phyloP scores from a whole-genome alignment of 345 rosid species.

The Litchi chinensis region DNA sequence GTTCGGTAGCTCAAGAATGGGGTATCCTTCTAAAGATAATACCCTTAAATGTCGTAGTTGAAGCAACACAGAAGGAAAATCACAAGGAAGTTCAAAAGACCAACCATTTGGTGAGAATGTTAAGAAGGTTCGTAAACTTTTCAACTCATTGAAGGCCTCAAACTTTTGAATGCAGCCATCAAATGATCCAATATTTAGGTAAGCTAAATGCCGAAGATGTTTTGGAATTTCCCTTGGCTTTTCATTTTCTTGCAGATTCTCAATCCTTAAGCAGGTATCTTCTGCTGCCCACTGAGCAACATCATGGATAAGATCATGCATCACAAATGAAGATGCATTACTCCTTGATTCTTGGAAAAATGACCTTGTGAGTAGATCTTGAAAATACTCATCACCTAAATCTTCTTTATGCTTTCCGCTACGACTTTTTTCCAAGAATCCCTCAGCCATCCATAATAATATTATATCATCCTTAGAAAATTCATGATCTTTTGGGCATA shows the following conservation, averaged over 20 bases:
- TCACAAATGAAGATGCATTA: background rate
- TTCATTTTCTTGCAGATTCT: background rate
- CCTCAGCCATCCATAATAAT: slow-evolving; percentile 21
- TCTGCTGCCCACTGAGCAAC: slow-evolving; percentile 18
- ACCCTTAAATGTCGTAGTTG: background rate
- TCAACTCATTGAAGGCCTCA: background rate
- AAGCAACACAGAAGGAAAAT: background rate
- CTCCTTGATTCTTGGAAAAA: slow-evolving; percentile 12
- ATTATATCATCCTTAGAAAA: background rate
- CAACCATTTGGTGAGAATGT: accelerated
- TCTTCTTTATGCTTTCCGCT: slow-evolving; percentile 5
- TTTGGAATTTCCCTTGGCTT: background rate
- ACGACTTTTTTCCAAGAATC: background rate
- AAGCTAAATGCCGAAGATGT: background rate
- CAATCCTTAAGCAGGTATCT: background rate
- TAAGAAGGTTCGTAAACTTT: slow-evolving; percentile 16
- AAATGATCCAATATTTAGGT: no score
- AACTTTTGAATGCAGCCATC: background rate
- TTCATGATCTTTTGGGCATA: slow-evolving; percentile 12
- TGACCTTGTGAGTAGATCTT: slow-evolving; percentile 5
- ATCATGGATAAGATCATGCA: slow-evolving; percentile 25
- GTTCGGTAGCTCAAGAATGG: slow-evolving; percentile 1
- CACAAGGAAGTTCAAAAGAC: background rate
- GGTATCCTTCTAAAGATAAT: slow-evolving; percentile 4
- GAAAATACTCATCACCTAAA: background rate